Evolutionary conservation across 441 rosid species (phyloP), one percentile per base, ranked within the genome.

Genomic region (Syzygium syzygioides): DNA sequence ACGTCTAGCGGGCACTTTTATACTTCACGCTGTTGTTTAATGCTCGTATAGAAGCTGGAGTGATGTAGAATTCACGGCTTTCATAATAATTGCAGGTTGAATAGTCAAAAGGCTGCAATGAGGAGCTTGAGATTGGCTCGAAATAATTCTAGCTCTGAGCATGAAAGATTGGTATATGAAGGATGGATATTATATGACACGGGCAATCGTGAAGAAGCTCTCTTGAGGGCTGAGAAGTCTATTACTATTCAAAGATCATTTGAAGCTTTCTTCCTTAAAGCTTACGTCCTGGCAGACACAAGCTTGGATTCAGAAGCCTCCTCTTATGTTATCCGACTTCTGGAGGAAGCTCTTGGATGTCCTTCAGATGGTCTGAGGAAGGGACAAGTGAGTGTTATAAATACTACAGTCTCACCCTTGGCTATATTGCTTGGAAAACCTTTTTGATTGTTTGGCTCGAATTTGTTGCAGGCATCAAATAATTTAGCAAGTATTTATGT

Each of bases 341-440:
- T 96, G 60, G 98, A 96, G 89, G 99, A 98, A 91, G 99, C 99
- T 86, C 98, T 96, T 87, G 94, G 95, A 71, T 98, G 99, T 90
- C 99, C 99, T 66, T 98, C 99, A 45, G 99, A 98, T 92, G 99
- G 99, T 53, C 98, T 98, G 52, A 95, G 99, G 57, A 98, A 98
- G 93, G 99, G 99, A 93, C 99, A 98, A 92, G 99, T 97, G 89
- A 90, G 94, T 90, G 85, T 87, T 52, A 76, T 41, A 52, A 76
- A 12, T 76, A 37, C 52, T 76, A 11, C 48, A 76, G n/a, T 76
- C 52, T 37, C n/a, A 37, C 52, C 48, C 26, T 37, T 37, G 50
- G 28, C 28, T 45, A 76, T 76, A 41, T 76, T 41, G 9, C 83
- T 37, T 76, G n/a, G 52, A 76, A 37, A 6, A 76, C 52, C 12